Conservation (phyloP, 1,284 basidiomycete species). For the Puccinia hordei region DNA sequence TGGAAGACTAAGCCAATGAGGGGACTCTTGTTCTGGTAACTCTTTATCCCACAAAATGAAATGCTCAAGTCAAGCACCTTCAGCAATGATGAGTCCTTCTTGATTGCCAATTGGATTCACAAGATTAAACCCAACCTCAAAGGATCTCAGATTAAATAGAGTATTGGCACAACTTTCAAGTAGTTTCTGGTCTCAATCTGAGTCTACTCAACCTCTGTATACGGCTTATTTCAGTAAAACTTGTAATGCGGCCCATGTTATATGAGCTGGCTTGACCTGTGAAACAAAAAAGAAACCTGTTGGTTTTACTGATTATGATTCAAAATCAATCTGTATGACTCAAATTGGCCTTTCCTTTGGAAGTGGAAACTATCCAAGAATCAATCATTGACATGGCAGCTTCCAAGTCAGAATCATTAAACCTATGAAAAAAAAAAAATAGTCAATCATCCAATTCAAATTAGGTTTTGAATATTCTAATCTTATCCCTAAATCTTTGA, state of each 20-base stretch:
- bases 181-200: conserved; percentile 86
- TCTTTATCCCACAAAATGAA: conserved; percentile 83
- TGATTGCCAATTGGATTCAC: conserved; percentile 66
- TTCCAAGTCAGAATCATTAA: conserved; percentile 96
- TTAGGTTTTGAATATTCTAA: neutral
- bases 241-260: conserved; percentile 89
- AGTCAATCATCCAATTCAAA: neutral
- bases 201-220: conserved; percentile 85
- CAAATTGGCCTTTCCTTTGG: conserved; percentile 84
- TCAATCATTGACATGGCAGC: conserved; percentile 89
- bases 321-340: neutral
- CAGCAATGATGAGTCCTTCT: conserved; percentile 73
- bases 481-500: conserved; percentile 79
- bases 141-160: conserved; percentile 80
- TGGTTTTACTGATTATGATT: neutral
- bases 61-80: conserved; percentile 84
- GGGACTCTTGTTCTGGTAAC: conserved; percentile 79
- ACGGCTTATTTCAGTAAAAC: conserved; percentile 90
- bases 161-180: conserved; percentile 87
- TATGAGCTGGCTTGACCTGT: conserved; percentile 70
- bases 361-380: conserved; percentile 75
- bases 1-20: conserved; percentile 86
- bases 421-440: conserved; percentile 58
- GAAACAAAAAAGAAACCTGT: neutral
- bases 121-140: conserved; percentile 86